phyloP scores from a whole-genome alignment of 768 basidiomycete species.

The Naganishia friedmannii region DNA sequence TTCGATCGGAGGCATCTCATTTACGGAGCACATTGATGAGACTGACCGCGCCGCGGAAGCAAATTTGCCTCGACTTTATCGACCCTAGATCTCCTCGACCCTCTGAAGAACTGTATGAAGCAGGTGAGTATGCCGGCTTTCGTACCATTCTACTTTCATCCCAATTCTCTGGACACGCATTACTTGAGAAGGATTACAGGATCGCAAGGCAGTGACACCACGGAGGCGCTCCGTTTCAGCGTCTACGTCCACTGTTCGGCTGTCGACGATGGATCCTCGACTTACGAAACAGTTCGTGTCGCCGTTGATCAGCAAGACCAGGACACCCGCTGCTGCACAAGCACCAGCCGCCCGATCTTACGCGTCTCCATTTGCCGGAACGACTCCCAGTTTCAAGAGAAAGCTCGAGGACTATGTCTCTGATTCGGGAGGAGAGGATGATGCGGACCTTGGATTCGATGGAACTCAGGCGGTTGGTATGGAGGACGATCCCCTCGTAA shows the following conservation, averaged over 20 bases:
- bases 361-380: conserved; percentile 6
- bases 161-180: too few species aligned
- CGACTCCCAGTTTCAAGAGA: conserved; percentile 2
- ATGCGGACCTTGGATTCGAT: conserved; percentile 5
- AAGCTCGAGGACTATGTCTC: conserved; percentile 30
- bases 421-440: conserved; percentile 30
- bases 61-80: background rate
- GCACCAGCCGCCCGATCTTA: background rate
- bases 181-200: too few species aligned
- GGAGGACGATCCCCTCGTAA: conserved; percentile 26
- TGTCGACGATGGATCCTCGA: conserved; percentile 23
- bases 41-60: conserved; percentile 21
- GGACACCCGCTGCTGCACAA: background rate
- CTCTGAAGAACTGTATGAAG: too few species aligned
- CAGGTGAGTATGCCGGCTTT: too few species aligned
- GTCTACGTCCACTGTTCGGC: too few species aligned
- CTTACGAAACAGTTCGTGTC: conserved; percentile 33
- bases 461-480: conserved; percentile 2
- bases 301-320: conserved; percentile 23
- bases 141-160: too few species aligned
- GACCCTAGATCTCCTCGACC: too few species aligned
- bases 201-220: too few species aligned
- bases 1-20: too few species aligned
- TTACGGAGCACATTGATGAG: background rate
- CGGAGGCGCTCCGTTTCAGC: too few species aligned